These are phyloP conservation scores for Fusarium oxysporum DNA, from an alignment of 2,329 filamentous ascomycete species.

Conservation along the genomic window DNA sequence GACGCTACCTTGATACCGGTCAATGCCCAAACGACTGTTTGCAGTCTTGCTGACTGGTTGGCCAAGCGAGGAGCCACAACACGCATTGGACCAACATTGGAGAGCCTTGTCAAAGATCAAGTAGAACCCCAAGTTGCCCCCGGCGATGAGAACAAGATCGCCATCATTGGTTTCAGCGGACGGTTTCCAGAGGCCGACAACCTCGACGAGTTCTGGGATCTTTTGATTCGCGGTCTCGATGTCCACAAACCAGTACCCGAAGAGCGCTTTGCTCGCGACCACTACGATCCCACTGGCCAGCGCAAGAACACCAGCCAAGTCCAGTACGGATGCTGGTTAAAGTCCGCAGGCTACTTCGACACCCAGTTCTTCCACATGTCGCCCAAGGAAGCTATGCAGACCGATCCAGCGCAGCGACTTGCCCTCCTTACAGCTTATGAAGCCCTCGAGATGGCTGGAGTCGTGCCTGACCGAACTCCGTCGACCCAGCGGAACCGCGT, in stretches of 20 bases:
- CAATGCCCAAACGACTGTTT: not conserved
- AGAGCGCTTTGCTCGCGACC: conserved; percentile 73
- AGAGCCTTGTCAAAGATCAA: fast-evolving
- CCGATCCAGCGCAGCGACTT: conserved; percentile 80
- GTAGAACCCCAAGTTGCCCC: not conserved
- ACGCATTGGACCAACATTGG: not conserved
- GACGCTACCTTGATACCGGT: not conserved
- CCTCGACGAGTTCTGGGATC: conserved; percentile 67
- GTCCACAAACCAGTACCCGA: conserved; percentile 72
- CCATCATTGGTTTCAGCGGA: conserved; percentile 75
- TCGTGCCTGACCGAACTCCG: conserved; percentile 74
- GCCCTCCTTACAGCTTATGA: conserved; percentile 82
- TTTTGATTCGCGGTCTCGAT: conserved; percentile 74
- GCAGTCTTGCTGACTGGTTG: not conserved
- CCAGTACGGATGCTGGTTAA: conserved; percentile 76
- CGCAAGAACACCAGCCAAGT: conserved; percentile 76
- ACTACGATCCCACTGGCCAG: conserved; percentile 75
- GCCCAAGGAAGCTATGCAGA: conserved; percentile 79
- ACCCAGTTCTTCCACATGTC: conserved; percentile 87
- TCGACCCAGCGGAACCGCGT: conserved; percentile 71
- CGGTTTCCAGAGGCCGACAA: conserved; percentile 59
- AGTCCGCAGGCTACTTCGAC: conserved; percentile 80
- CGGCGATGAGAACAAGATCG: conserved; percentile 67
- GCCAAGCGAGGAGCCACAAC: not conserved
- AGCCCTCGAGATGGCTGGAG: conserved; percentile 80